A percentile compares a stretch with the other conserved stretches of the same genome.
phyloP scores from a whole-genome alignment of 768 basidiomycete species.

The Psilocybe sp. region DNA sequence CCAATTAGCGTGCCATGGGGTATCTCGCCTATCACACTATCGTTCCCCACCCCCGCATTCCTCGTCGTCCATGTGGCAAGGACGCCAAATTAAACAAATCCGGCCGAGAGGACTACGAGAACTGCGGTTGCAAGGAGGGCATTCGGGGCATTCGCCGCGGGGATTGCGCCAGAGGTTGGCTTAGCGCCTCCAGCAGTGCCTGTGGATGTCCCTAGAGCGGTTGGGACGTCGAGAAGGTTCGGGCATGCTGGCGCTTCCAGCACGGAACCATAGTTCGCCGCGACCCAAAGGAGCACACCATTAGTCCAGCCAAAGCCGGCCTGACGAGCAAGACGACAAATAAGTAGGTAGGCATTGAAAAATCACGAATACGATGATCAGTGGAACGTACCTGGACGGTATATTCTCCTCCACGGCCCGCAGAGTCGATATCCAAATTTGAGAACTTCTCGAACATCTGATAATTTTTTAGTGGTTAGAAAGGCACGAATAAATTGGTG shows the following conservation, averaged over 20 bases:
- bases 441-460: constrained; percentile 94
- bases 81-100: not conserved
- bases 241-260: constrained; percentile 69
- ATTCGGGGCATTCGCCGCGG: not conserved
- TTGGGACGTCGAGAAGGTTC: constrained; percentile 24
- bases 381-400: constrained; percentile 62
- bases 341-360: not conserved
- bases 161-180: constrained; percentile 6
- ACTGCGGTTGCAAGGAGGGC: not conserved
- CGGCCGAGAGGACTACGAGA: not conserved
- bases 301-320: constrained; percentile 91
- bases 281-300: constrained; percentile 74
- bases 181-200: not conserved
- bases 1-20: no score
- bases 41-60: no score
- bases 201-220: constrained; percentile 4
- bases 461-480: constrained; percentile 2
- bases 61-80: no score
- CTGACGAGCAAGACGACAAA: no score
- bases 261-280: constrained; percentile 59
- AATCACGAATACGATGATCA: not conserved
- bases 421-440: constrained; percentile 69
- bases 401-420: constrained; percentile 84
- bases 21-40: no score
- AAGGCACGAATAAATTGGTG: not conserved